A percentile compares a stretch with the other conserved stretches of the same genome.
Conservation (phyloP, 2,329 filamentous ascomycete genomes). For the Fusarium austroafricanum region DNA sequence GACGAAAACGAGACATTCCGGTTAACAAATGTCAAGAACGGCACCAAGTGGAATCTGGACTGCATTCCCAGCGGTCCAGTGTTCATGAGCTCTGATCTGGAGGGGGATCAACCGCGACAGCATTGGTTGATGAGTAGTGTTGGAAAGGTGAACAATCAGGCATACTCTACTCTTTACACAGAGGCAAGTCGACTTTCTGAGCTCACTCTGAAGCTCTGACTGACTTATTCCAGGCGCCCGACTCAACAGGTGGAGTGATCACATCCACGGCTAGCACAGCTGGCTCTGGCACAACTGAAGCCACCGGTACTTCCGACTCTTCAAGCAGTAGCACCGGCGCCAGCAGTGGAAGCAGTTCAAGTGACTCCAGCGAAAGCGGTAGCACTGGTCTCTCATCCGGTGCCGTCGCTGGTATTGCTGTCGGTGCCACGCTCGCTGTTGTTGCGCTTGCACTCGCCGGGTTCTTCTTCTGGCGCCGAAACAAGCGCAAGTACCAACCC, state of each 20-base stretch:
- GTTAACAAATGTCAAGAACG: conserved; percentile 50
- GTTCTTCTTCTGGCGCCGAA: conserved; percentile 28
- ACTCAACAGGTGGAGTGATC: background rate
- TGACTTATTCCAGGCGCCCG: conserved; percentile 4
- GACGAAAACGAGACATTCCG: conserved; percentile 42
- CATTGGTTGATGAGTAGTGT: conserved; percentile 52
- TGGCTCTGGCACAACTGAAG: background rate
- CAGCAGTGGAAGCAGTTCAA: background rate
- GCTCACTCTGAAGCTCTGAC: accelerated
- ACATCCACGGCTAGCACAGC: background rate
- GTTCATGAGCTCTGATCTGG: conserved; percentile 48
- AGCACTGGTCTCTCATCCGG: conserved; percentile 12
- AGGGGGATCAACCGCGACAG: conserved; percentile 46
- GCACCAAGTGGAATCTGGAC: conserved; percentile 49
- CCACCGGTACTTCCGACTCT: background rate
- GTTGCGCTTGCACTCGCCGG: conserved; percentile 9
- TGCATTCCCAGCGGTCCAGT: conserved; percentile 48
- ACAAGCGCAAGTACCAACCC: conserved; percentile 6
- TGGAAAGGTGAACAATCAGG: conserved; percentile 47
- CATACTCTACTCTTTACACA: conserved; percentile 49
- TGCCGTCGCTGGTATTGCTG: conserved; percentile 20
- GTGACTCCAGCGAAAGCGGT: accelerated
- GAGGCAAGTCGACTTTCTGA: background rate
- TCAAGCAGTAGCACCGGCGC: background rate
- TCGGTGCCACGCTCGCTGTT: conserved; percentile 6